Evolutionary conservation across 352 stramenopile species (phyloP).

Genomic region (Phytophthora podocarpi): DNA sequence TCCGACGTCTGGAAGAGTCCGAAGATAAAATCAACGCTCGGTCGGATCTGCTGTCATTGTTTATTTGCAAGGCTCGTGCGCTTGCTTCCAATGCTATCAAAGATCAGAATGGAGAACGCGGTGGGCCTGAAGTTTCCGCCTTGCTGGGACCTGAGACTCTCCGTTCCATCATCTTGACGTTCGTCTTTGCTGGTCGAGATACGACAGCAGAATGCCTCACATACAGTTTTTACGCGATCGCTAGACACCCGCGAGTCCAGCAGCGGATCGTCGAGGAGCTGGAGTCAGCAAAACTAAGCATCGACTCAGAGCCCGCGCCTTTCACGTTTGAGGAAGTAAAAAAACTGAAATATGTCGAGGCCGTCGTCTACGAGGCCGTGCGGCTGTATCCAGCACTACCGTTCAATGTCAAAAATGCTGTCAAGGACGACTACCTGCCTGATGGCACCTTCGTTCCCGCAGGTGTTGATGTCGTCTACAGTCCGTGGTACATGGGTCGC

Average conservation of each 20-base stretch:
- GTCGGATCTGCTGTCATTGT: slow-evolving; percentile 58
- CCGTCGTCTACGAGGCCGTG: slow-evolving; percentile 71
- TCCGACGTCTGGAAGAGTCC: slow-evolving; percentile 41
- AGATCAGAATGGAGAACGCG: neutral
- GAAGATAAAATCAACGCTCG: slow-evolving; percentile 31
- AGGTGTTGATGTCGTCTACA: slow-evolving; percentile 69
- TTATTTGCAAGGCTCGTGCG: slow-evolving; percentile 60
- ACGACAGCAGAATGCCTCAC: slow-evolving; percentile 77
- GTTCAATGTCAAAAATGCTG: slow-evolving; percentile 71
- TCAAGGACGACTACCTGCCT: slow-evolving; percentile 66
- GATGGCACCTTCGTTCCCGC: slow-evolving; percentile 75
- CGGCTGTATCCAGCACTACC: slow-evolving; percentile 80
- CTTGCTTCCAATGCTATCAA: slow-evolving; percentile 20
- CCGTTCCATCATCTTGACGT: slow-evolving; percentile 73
- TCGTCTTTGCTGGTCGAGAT: slow-evolving; percentile 87
- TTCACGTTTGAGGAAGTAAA: slow-evolving; percentile 68
- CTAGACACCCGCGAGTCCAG: slow-evolving; percentile 58
- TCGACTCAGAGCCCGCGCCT: neutral
- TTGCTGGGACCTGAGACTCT: slow-evolving; percentile 41
- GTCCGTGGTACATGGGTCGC: slow-evolving; percentile 80
- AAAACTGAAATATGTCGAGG: slow-evolving; percentile 67
- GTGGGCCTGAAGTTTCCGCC: slow-evolving; percentile 1
- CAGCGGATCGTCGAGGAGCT: slow-evolving; percentile 66
- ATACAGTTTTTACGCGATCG: slow-evolving; percentile 79
- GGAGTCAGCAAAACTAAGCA: neutral